These are phyloP conservation scores for Colletotrichum theobromicola DNA, from an alignment of 2,329 filamentous ascomycete species.

Conservation along the genomic window DNA sequence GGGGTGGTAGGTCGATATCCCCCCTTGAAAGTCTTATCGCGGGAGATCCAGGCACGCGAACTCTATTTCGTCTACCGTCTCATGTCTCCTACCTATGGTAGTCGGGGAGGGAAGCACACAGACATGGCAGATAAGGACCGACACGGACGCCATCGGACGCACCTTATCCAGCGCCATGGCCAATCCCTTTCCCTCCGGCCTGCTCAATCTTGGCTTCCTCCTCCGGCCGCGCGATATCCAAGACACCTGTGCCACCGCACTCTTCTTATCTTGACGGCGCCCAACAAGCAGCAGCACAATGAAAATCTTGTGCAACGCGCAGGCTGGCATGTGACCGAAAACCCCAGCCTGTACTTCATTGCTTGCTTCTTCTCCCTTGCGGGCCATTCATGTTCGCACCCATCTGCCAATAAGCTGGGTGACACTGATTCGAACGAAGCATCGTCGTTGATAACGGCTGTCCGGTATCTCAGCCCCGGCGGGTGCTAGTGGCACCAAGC, in stretches of 20 bases:
- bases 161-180: not conserved
- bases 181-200: not conserved
- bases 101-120: not conserved
- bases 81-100: no score
- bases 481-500: not conserved
- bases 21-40: not conserved
- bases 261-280: not conserved
- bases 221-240: not conserved
- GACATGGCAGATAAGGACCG: not conserved
- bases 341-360: not conserved
- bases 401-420: not conserved
- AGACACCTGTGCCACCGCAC: not conserved
- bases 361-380: not conserved
- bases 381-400: not conserved
- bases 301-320: not conserved
- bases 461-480: not conserved
- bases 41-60: not conserved
- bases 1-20: not conserved
- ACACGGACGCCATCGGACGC: not conserved
- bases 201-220: not conserved
- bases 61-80: constrained; percentile 13
- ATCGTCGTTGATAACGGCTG: constrained; percentile 3
- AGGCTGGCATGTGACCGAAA: not conserved
- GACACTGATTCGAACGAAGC: not conserved
- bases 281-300: not conserved